A percentile compares a stretch with the other conserved stretches of the same genome.
These are phyloP conservation scores for Acanthamoeba royreba DNA, from an alignment of 208 protist genomes.

Conservation along the genomic window DNA sequence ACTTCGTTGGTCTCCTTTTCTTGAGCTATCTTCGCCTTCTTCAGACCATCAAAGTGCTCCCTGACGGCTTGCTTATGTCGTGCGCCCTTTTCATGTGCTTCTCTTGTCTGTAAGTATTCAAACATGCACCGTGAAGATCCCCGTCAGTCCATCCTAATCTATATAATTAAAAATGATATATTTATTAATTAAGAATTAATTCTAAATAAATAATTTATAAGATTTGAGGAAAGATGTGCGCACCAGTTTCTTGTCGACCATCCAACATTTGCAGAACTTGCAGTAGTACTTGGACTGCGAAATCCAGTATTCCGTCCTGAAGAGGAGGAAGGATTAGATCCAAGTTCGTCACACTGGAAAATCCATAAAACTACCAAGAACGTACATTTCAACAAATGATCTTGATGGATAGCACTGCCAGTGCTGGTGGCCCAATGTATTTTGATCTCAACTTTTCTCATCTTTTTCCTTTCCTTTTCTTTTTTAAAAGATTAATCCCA, in stretches of 20 bases:
- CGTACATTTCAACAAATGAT: not conserved
- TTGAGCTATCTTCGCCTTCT: not conserved
- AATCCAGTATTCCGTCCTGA: slow-evolving; percentile 15
- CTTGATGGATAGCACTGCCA: not conserved
- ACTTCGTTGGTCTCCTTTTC: not conserved
- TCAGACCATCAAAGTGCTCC: slow-evolving; percentile 1
- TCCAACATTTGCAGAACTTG: slow-evolving; percentile 31
- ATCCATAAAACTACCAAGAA: no score
- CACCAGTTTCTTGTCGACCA: slow-evolving; percentile 1
- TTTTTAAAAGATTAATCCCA: not conserved
- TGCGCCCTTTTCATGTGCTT: not conserved
- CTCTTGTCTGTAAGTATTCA: not conserved
- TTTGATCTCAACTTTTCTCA: not conserved
- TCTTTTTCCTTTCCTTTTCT: not conserved
- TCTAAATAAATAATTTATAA: not conserved
- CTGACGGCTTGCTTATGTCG: not conserved
- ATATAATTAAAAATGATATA: not conserved
- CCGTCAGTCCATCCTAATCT: no score
- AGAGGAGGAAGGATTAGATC: not conserved
- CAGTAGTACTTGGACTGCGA: slow-evolving; percentile 10
- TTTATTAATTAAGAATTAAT: not conserved
- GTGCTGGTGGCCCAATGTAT: not conserved
- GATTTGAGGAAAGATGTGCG: not conserved
- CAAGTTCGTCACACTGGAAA: no score
- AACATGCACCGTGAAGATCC: not conserved